phyloP scores from a whole-genome alignment of 192 early-diverging fungal species.

The Martensiomyces pterosporus region DNA sequence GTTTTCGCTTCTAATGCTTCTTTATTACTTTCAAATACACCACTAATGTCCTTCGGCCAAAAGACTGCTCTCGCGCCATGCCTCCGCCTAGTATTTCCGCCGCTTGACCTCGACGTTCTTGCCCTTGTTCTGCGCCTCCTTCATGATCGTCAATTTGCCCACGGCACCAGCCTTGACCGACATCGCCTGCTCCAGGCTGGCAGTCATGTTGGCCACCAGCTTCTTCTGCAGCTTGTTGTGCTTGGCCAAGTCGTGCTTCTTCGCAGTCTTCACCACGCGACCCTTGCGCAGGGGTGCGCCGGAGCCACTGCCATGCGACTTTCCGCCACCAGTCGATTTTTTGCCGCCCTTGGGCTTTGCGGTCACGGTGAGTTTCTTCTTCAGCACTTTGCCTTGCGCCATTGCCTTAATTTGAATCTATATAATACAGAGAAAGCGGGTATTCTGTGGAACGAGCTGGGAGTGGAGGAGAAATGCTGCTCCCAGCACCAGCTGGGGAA shows the following conservation, averaged over 20 bases:
- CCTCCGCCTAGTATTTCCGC: slow-evolving; percentile 47
- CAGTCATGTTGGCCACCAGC: slow-evolving; percentile 35
- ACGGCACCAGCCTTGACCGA: slow-evolving; percentile 62
- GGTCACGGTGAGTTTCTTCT: slow-evolving; percentile 33
- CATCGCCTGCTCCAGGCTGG: slow-evolving; percentile 53
- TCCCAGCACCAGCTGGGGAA: too few relatives aligned
- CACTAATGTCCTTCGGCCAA: too few relatives aligned
- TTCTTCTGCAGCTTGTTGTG: slow-evolving; percentile 40
- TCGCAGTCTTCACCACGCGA: slow-evolving; percentile 35
- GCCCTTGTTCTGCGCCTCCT: slow-evolving; percentile 52
- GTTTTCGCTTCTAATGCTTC: too few relatives aligned
- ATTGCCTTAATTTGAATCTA: slow-evolving; percentile 13
- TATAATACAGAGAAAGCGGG: background rate
- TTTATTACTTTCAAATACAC: too few relatives aligned
- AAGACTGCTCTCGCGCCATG: too few relatives aligned
- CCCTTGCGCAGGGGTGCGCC: slow-evolving; percentile 25
- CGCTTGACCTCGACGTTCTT: slow-evolving; percentile 45
- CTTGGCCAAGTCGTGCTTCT: slow-evolving; percentile 22
- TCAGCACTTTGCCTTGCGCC: slow-evolving; percentile 40
- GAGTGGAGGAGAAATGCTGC: too few relatives aligned
- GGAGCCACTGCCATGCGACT: slow-evolving; percentile 1
- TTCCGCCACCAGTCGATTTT: background rate
- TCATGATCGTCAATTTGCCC: slow-evolving; percentile 71
- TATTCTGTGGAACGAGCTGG: too few relatives aligned
- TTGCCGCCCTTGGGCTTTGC: slow-evolving; percentile 11